Evolutionary conservation across 495 filamentous ascomycete species (phyloP), one percentile per base, ranked within the genome.

Genomic region (Penicillium pancosmium): DNA sequence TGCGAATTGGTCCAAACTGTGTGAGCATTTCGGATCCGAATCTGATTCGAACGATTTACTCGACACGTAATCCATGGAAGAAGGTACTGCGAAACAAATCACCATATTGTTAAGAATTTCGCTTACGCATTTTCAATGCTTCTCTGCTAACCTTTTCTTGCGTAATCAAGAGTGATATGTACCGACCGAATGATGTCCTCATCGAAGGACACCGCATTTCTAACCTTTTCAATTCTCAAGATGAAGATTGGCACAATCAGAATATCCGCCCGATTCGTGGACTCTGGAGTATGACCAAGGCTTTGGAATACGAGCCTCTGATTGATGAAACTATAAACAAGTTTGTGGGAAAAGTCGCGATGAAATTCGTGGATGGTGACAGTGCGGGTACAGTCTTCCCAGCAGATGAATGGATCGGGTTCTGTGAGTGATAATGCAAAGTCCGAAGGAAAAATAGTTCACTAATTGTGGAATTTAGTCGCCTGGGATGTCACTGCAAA

Each of bases 1-100:
- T 87, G 18, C 74, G 82, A 10, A 74, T 86, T 15, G 84, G 83
- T 0, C 84, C 85, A 3, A 78, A 84, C 11, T 78, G 78, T 50
- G 73, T 88, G 16, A 85, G 82, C 59, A 76, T 86, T 35, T 63
- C 74, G 41, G 77, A 76, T 43, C 66, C 59, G 4, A 68, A 71
- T 43, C 77, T 69, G 0, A 82, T 81, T 51, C 66, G 66, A 19
- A 61, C 52, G 1, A 79, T 85, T 10, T 85, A 86, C 59, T 53
- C 65, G 6, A 67, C 64, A 10, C 57, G 65, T 13, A 60, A 67
- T 59, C 50, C 66, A 55, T 68, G 62, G 55, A 66, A 68, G 35
- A 70, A 70, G 60, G 58, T 71, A 56, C 52, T 12, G 11, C n/a
- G 19, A 44, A 19, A 48, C n/a, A 11, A 46, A 7, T 31, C 8